A percentile compares a stretch with the other conserved stretches of the same genome.
phyloP scores from a whole-genome alignment of 2,329 filamentous ascomycete genomes.

The Dothideomycetes sp. region DNA sequence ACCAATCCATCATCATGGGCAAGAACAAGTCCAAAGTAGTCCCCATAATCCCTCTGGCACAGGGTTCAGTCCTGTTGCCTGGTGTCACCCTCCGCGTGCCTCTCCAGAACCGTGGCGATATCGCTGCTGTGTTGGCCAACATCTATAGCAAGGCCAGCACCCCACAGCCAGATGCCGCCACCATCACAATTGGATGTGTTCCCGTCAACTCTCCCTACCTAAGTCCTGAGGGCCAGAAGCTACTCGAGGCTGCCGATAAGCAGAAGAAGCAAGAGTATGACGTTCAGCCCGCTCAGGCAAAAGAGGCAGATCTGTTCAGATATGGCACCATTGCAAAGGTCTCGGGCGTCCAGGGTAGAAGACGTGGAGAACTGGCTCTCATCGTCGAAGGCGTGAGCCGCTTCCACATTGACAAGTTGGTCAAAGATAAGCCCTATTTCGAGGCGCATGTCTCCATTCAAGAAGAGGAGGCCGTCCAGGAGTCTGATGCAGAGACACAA shows the following conservation, averaged over 20 bases:
- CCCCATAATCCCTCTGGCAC: constrained; percentile 72
- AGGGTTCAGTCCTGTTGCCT: constrained; percentile 72
- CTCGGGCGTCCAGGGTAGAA: constrained; percentile 35
- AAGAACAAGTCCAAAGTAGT: constrained; percentile 24
- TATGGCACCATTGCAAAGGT: constrained; percentile 61
- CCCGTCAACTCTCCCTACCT: constrained; percentile 70
- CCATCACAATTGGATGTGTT: constrained; percentile 76
- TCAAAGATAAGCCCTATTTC: constrained; percentile 73
- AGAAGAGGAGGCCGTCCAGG: constrained; percentile 43
- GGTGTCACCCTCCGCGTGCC: constrained; percentile 77
- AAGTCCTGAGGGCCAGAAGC: constrained; percentile 60
- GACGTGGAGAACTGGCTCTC: constrained; percentile 56
- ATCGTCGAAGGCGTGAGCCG: constrained; percentile 77
- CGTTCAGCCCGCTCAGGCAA: constrained; percentile 34
- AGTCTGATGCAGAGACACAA: constrained; percentile 51
- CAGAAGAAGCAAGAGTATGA: constrained; percentile 39
- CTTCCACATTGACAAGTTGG: constrained; percentile 62
- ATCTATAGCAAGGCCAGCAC: constrained; percentile 68
- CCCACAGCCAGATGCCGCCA: constrained; percentile 49
- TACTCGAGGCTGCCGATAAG: constrained; percentile 54
- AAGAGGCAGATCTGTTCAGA: constrained; percentile 57
- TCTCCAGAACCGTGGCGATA: constrained; percentile 73
- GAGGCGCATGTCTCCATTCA: constrained; percentile 67
- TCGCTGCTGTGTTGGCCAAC: constrained; percentile 75
- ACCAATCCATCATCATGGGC: constrained; percentile 5